Evolutionary conservation across 768 basidiomycete genomes (phyloP).

Genomic region (Trametes gibbosa): DNA sequence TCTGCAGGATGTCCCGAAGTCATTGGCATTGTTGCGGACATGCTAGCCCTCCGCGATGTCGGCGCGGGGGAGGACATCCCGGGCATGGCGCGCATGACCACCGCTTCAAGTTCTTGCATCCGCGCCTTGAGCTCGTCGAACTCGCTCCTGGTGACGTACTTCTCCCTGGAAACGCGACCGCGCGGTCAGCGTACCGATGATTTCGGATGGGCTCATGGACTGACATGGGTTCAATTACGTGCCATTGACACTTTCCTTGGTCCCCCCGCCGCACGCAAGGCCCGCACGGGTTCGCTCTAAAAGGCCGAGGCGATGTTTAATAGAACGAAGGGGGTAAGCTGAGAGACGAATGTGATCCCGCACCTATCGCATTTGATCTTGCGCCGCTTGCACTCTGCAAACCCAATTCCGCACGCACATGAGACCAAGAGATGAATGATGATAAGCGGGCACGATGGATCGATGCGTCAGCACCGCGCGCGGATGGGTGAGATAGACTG

Average conservation of each 20-base stretch:
- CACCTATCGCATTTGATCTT: slow-evolving; percentile 90
- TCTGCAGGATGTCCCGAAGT: slow-evolving; percentile 22
- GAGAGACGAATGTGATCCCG: slow-evolving; percentile 25
- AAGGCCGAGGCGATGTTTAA: slow-evolving; percentile 28
- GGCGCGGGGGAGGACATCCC: slow-evolving; percentile 20
- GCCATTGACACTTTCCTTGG: slow-evolving; percentile 80
- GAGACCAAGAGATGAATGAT: slow-evolving; percentile 1
- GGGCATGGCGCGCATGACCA: slow-evolving; percentile 44
- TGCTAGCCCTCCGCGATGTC: slow-evolving; percentile 20
- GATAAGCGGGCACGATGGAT: slow-evolving; percentile 7
- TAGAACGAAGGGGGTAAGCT: slow-evolving; percentile 8
- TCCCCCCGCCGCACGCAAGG: slow-evolving; percentile 81
- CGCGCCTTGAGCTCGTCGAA: slow-evolving; percentile 73
- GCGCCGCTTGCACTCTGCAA: slow-evolving; percentile 75
- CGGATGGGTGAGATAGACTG: slow-evolving; percentile 9
- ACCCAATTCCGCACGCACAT: slow-evolving; percentile 3
- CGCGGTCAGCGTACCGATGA: slow-evolving; percentile 13
- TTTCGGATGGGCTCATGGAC: slow-evolving; percentile 28
- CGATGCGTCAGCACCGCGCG: slow-evolving; percentile 10
- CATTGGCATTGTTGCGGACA: slow-evolving; percentile 23
- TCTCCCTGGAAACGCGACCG: slow-evolving; percentile 49
- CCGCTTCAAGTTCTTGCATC: slow-evolving; percentile 56
- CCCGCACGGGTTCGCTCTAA: slow-evolving; percentile 75
- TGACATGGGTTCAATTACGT: slow-evolving; percentile 77
- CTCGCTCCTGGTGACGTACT: slow-evolving; percentile 75